Evolutionary conservation across 345 rosid genomes (phyloP).

Genomic region (Citrus hindsii): DNA sequence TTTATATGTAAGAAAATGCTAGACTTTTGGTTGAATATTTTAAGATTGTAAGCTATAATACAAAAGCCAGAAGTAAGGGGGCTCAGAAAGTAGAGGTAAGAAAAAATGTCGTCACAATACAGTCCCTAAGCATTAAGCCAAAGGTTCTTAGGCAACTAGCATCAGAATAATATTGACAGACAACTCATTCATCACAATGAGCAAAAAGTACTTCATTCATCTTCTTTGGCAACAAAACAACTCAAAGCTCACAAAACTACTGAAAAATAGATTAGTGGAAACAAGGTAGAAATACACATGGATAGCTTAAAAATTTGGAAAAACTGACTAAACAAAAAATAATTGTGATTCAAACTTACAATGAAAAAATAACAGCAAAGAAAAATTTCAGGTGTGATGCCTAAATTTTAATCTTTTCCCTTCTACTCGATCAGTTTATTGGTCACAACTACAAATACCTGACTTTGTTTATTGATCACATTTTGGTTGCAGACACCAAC

Average conservation of each 20-base stretch:
- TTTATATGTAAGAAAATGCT: not conserved
- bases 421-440: not conserved
- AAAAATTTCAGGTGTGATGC: not conserved
- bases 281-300: not conserved
- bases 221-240: not conserved
- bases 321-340: not conserved
- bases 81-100: not conserved
- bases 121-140: not conserved
- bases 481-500: not conserved
- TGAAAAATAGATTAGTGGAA: not conserved
- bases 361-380: too few relatives aligned
- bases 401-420: not conserved
- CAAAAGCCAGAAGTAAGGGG: not conserved
- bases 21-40: not conserved
- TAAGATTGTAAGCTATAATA: not conserved
- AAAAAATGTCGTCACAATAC: not conserved
- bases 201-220: not conserved
- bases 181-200: not conserved
- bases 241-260: not conserved
- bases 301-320: not conserved
- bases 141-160: not conserved
- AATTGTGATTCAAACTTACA: too few relatives aligned
- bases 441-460: not conserved
- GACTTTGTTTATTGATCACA: not conserved
- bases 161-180: not conserved